Percentiles rank a stretch among this genome's conserved stretches.
These are phyloP conservation scores for Jamesozyma jinghongensis DNA, from an alignment of 805 yeast species.

Conservation along the genomic window DNA sequence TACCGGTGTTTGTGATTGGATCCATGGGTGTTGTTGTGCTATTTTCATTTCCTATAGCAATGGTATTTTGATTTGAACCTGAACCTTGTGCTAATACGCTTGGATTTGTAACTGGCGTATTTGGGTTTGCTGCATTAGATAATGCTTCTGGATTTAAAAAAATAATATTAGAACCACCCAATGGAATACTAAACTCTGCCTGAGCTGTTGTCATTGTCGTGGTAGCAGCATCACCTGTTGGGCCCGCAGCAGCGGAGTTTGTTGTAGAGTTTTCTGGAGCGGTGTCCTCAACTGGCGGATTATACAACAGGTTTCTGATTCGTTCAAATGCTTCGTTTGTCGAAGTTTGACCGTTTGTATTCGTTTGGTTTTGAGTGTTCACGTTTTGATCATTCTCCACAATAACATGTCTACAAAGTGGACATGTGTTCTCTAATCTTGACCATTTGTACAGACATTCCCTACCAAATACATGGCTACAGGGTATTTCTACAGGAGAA, in stretches of 20 bases:
- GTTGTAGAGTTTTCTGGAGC: neutral
- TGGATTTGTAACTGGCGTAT: constrained; percentile 3
- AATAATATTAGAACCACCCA: constrained; percentile 10
- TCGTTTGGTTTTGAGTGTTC: neutral
- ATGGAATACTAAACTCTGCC: constrained; percentile 2
- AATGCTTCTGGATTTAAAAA: constrained; percentile 10
- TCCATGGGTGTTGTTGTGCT: too few species aligned
- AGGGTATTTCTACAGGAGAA: constrained; percentile 65
- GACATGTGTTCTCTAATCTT: constrained; percentile 64
- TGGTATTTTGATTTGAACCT: neutral
- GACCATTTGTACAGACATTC: constrained; percentile 85
- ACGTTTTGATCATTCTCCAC: constrained; percentile 20
- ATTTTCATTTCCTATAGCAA: neutral
- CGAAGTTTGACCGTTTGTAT: constrained; percentile 2
- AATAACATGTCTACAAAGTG: constrained; percentile 65
- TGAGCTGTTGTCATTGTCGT: neutral
- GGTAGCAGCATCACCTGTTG: neutral
- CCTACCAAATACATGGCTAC: constrained; percentile 80
- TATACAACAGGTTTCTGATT: constrained; percentile 21
- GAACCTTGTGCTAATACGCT: neutral
- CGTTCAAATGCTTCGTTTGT: constrained; percentile 20
- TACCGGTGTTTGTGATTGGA: neutral
- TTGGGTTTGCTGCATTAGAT: neutral
- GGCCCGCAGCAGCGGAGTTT: neutral
- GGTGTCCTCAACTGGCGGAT: constrained; percentile 1